A percentile compares a stretch with the other conserved stretches of the same genome.
These are phyloP conservation scores for Rosa hybrid DNA, from an alignment of 331 rosid genomes.

Conservation along the genomic window DNA sequence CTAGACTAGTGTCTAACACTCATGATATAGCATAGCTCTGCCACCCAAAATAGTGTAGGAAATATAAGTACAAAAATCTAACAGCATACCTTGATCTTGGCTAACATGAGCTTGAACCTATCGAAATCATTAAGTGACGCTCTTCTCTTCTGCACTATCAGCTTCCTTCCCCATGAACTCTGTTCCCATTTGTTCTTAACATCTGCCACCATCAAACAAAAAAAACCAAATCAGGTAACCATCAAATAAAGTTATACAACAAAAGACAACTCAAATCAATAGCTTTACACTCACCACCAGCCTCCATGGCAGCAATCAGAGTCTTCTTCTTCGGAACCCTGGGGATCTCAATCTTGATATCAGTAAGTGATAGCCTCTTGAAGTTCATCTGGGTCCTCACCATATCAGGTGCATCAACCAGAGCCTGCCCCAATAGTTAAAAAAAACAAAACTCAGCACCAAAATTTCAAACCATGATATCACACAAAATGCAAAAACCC, in stretches of 20 bases:
- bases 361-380: constrained; percentile 61
- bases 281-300: constrained; percentile 37
- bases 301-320: constrained; percentile 50
- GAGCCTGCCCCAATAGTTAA: constrained; percentile 32
- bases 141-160: constrained; percentile 56
- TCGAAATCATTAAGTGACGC: constrained; percentile 55
- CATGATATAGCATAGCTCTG: neutral
- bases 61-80: neutral
- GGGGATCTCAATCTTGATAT: constrained; percentile 50
- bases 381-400: constrained; percentile 54
- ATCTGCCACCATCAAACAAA: constrained; percentile 29
- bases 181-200: constrained; percentile 65
- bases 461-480: neutral
- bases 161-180: constrained; percentile 68
- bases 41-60: neutral
- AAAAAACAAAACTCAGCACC: neutral
- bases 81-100: constrained; percentile 53
- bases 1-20: neutral
- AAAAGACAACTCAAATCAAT: neutral
- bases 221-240: constrained; percentile 13
- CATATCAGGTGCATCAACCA: constrained; percentile 63
- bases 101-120: constrained; percentile 64
- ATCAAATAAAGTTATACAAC: neutral
- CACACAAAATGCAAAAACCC: neutral
- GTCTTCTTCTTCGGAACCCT: constrained; percentile 56